Percentiles rank a stretch among this genome's conserved stretches.
Conservation (phyloP, 2,329 filamentous ascomycete genomes). For the Leptographium galeiforme region DNA sequence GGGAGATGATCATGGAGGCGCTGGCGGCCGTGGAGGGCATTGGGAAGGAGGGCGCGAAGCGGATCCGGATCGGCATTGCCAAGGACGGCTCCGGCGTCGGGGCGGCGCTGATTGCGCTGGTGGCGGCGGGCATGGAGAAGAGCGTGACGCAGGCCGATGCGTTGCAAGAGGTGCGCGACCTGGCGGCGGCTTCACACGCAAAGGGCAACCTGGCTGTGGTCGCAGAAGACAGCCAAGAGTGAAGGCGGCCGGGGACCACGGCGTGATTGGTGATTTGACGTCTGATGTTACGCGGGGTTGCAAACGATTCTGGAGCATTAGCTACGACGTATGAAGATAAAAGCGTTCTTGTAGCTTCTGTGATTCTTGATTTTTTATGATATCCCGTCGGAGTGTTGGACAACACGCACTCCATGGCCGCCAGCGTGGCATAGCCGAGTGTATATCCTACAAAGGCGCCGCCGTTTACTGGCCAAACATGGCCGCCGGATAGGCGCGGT, state of each 20-base stretch:
- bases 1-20: constrained; percentile 75
- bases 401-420: neutral
- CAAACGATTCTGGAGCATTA: neutral
- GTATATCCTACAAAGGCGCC: neutral
- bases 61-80: constrained; percentile 85
- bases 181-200: constrained; percentile 16
- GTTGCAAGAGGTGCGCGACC: constrained; percentile 26
- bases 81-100: constrained; percentile 96
- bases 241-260: neutral
- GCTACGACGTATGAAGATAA: neutral
- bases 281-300: neutral
- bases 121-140: constrained; percentile 59
- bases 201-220: constrained; percentile 18
- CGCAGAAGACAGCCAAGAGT: constrained; percentile 12
- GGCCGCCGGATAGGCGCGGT: constrained; percentile 47
- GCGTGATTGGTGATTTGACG: neutral
- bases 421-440: neutral
- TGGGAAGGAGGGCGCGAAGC: constrained; percentile 64
- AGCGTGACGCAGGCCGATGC: constrained; percentile 20
- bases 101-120: constrained; percentile 83
- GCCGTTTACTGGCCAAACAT: constrained; percentile 34
- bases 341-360: neutral
- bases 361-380: neutral
- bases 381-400: too few species aligned
- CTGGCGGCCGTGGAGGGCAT: constrained; percentile 65